Evolutionary conservation across 495 filamentous ascomycete species (phyloP).

Genomic region (Xylaria sp.): DNA sequence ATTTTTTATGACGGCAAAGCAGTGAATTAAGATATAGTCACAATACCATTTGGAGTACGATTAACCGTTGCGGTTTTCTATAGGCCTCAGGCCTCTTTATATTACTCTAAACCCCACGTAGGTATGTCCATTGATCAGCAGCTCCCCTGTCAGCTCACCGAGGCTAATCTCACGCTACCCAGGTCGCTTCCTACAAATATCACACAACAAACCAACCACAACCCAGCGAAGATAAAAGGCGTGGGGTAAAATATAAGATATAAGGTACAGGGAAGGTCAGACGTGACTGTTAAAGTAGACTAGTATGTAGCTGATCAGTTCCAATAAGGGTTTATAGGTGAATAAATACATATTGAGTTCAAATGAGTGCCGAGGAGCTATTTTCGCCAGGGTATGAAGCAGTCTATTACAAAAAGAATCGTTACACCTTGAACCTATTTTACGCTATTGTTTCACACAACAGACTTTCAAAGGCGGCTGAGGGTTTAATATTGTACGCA

Average conservation of each 20-base stretch:
- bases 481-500: not conserved
- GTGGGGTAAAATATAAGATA: slow-evolving; percentile 1
- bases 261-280: not conserved
- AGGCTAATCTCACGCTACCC: slow-evolving; percentile 3
- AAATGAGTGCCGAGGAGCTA: not conserved
- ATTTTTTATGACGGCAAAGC: too few species aligned
- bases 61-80: not conserved
- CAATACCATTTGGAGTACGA: not conserved
- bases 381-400: not conserved
- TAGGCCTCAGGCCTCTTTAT: not conserved
- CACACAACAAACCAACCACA: not conserved
- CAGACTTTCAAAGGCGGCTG: too few species aligned
- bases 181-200: not conserved
- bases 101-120: not conserved
- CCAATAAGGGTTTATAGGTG: too few species aligned
- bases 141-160: not conserved
- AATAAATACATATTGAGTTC: not conserved
- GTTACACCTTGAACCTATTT: not conserved
- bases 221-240: not conserved
- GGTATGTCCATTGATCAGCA: not conserved
- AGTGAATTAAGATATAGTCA: not conserved
- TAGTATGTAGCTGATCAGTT: not conserved
- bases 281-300: not conserved
- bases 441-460: not conserved
- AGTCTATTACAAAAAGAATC: not conserved